Base-by-base conservation (phyloP, 129 eudicot genomes). In the Mikania micrantha region DNA sequence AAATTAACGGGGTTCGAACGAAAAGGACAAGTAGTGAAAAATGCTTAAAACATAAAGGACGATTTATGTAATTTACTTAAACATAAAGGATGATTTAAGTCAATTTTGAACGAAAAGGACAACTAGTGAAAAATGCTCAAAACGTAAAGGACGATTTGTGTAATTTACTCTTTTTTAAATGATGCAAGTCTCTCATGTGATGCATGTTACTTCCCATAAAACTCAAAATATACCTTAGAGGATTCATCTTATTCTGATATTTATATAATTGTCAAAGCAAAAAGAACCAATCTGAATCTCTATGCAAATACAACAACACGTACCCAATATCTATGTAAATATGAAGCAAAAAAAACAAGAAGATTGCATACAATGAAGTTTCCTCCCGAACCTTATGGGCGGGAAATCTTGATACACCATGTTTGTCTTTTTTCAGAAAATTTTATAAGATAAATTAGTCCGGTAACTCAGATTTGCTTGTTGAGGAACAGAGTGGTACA, bases 401-500 rank as follows among this genome's bases (percentile, higher is more conserved):
- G 47, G 4, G 60, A 60, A 60, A 22, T 19, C 9, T 32, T 34
- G 29, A 45, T 13, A 21, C 76, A 60, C 50, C 12, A 20, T 0
- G 50, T 69, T 58, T 52, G 45, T 17, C 52, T 21, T 53, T 59
- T 53, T 59, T 47, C n/a, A 0, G 31, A 13, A 20, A 38, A 25
- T 17, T 44, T 16, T 5, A 32, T n/a, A 44, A 57, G 54, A 42
- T 58, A 31, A 45, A 31, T 21, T 29, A 42, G 29, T 50, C 60
- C 3, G 9, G 50, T 42, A 25, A 61, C 44, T 76, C 64, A 71
- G 54, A 24, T 75, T 73, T 73, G 72, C 73, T 84, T 70, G 89
- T 71, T 69, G 27, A 88, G 73, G 78, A 86, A 93, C 72, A 88
- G 78, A 60, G 75, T 77, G 44, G 88, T 72, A 67, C 96, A 89